phyloP scores from a whole-genome alignment of 2,329 filamentous ascomycete genomes.

The Escovopsis sp. region DNA sequence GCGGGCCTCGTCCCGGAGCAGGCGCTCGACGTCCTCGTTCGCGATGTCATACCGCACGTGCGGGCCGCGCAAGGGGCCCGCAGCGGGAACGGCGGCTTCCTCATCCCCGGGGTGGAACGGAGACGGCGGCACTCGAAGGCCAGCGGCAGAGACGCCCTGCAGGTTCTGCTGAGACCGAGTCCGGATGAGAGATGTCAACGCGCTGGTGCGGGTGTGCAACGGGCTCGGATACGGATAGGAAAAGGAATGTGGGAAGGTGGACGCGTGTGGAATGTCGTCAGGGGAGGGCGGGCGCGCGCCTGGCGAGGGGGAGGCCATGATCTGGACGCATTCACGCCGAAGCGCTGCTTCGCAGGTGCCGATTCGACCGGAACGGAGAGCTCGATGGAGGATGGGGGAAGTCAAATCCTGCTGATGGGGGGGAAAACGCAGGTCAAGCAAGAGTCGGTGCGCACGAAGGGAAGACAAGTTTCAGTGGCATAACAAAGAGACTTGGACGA shows the following conservation, averaged over 20 bases:
- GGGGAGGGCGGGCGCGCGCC: conserved; percentile 14
- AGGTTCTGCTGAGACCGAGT: conserved; percentile 21
- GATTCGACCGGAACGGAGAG: too few species aligned
- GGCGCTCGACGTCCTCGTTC: conserved; percentile 29
- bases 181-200: conserved; percentile 23
- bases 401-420: too few species aligned
- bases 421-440: too few species aligned
- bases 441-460: too few species aligned
- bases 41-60: conserved; percentile 13
- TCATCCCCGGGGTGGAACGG: conserved; percentile 16
- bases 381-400: too few species aligned
- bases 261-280: conserved; percentile 17
- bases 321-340: not conserved
- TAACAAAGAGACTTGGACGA: too few species aligned
- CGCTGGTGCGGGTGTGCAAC: conserved; percentile 21
- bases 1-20: conserved; percentile 40
- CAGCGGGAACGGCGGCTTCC: conserved; percentile 8
- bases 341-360: not conserved
- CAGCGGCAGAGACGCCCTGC: conserved; percentile 7
- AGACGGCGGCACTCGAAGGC: conserved; percentile 10
- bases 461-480: too few species aligned
- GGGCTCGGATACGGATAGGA: conserved; percentile 13
- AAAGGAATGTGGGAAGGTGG: conserved; percentile 13
- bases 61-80: conserved; percentile 6
- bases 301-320: conserved; percentile 17